Percentiles rank a stretch among this genome's conserved stretches.
phyloP scores from a whole-genome alignment of 441 rosid species.

The Gossypium schwendimanii region DNA sequence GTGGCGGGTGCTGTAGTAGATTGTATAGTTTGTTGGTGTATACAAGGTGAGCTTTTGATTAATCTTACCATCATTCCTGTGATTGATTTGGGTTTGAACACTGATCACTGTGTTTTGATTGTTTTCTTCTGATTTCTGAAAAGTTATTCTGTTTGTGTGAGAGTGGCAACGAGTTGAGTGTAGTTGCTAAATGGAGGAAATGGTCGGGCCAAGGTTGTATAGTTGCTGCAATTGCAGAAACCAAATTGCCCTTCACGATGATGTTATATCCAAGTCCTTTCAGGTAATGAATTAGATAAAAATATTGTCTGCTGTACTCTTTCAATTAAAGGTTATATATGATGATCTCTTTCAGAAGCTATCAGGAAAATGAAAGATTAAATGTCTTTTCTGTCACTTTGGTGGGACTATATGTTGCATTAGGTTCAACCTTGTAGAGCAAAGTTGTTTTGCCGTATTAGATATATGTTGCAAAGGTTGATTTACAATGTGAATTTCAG shows the following conservation, averaged over 20 bases:
- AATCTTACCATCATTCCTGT: not conserved
- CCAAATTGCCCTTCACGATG: conserved; percentile 61
- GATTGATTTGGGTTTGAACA: not conserved
- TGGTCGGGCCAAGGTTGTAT: conserved; percentile 56
- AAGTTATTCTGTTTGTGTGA: conserved; percentile 7
- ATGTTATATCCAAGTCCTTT: conserved; percentile 60
- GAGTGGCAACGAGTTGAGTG: conserved; percentile 7
- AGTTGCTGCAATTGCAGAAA: conserved; percentile 68
- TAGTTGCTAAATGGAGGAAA: conserved; percentile 33
- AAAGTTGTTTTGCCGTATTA: not conserved
- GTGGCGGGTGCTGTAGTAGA: conserved; percentile 9
- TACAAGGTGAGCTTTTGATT: conserved; percentile 14
- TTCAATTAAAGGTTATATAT: not conserved
- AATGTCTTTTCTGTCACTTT: not conserved
- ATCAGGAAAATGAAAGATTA: not conserved
- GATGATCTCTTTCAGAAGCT: not conserved
- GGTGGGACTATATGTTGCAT: not conserved
- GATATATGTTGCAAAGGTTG: not conserved
- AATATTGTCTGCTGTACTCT: not conserved
- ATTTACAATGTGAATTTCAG: conserved; percentile 22
- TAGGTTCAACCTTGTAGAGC: not conserved
- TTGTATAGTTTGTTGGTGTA: conserved; percentile 10
- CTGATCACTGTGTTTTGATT: not conserved
- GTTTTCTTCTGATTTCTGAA: not conserved
- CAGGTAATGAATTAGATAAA: conserved; percentile 35